Base-by-base conservation (phyloP, 1,139 yeast genomes). In the Pichia norvegensis region DNA sequence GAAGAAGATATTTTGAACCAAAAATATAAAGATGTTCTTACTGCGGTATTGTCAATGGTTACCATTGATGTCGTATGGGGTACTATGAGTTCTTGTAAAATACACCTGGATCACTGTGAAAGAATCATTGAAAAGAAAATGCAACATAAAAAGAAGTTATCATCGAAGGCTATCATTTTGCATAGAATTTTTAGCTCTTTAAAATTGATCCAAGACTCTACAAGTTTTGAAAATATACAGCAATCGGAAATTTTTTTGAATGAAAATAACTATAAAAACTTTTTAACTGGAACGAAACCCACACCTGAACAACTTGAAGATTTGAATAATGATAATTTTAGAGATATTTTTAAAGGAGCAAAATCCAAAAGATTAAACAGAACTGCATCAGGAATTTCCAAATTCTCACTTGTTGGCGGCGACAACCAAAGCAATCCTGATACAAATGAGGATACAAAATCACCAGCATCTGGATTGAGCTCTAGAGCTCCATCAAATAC, bases 41-140 rank as follows among this genome's bases (percentile, higher is more conserved):
- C 88, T 43, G 94, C 95, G 0, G 81, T 86, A 20, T 72, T 87
- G 66, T 81, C 94, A 2, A 85, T 87, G 95, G 85, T 82, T 43
- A 80, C 90, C 21, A 86, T 87, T 46, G 95, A 87, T 65, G 81
- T 85, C 47, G 92, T 85, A 9, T 84, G 95, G 85, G 95, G 96
- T 1, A 82, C 94, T 1, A 85, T 85, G 94, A 82, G 83, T 50
- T 95, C 85, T 55, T 85, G 95, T 55, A 79, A 79, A 51, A 74
- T 79, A 49, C 85, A 86, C 63, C 69, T 87, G 46, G 75, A 79
- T 44, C 79, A 88, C 59, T 85, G 95, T 67, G 92, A 86, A 49
- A 75, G 75, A 49, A 82, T 85, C 43, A 82, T 87, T 29, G 73
- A 76, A 38, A 76, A 80, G 54, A 78, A 90, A 56, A 81, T 82